Percentiles rank a stretch among this genome's conserved stretches.
Evolutionary conservation across 192 early-diverging fungal genomes (phyloP).

Genomic region (Podila minutissima): DNA sequence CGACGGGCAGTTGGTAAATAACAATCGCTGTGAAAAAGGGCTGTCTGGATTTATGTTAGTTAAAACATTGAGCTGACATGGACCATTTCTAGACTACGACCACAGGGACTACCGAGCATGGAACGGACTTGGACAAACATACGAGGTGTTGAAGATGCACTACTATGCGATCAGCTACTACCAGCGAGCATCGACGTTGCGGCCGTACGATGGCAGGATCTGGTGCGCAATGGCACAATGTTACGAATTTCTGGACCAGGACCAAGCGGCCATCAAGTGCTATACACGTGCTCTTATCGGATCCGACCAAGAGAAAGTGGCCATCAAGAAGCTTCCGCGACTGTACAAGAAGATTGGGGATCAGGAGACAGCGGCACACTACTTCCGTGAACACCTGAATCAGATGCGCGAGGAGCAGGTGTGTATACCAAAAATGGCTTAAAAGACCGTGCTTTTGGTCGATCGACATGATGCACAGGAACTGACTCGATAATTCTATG

Average conservation of each 20-base stretch:
- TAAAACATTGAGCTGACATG: too few species aligned
- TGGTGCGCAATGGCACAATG: conserved; percentile 84
- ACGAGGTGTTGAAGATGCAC: conserved; percentile 86
- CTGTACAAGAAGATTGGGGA: conserved; percentile 69
- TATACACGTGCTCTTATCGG: conserved; percentile 77
- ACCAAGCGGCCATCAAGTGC: conserved; percentile 74
- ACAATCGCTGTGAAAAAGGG: not conserved
- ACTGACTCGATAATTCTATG: too few species aligned
- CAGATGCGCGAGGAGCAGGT: conserved; percentile 26
- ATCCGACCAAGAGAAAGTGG: conserved; percentile 67
- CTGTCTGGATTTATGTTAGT: not conserved
- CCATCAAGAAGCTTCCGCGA: conserved; percentile 64
- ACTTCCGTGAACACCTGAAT: conserved; percentile 59
- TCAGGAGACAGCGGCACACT: conserved; percentile 61
- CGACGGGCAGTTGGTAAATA: conserved; percentile 77
- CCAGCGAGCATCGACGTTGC: conserved; percentile 74
- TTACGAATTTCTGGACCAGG: conserved; percentile 67
- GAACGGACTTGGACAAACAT: conserved; percentile 92
- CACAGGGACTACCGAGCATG: conserved; percentile 88
- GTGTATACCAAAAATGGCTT: not conserved
- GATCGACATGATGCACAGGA: not conserved
- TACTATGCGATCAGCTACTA: conserved; percentile 88
- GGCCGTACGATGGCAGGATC: conserved; percentile 87
- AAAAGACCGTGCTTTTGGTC: not conserved
- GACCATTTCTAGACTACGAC: conserved; percentile 66